phyloP scores from a whole-genome alignment of 768 basidiomycete genomes.

The Xerocomus potaroensis region DNA sequence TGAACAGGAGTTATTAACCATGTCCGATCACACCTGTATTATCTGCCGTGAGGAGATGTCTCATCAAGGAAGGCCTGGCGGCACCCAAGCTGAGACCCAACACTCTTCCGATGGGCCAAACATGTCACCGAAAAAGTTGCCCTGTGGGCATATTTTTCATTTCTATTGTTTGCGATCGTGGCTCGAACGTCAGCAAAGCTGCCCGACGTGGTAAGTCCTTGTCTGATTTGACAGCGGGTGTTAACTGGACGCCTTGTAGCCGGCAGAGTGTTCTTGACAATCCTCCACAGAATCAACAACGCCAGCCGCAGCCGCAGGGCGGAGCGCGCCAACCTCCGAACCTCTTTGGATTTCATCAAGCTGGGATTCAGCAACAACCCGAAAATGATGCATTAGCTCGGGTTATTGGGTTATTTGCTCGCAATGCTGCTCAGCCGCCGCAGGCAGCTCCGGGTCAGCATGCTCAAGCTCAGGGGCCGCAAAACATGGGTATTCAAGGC shows the following conservation, averaged over 20 bases:
- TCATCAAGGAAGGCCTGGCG: constrained; percentile 32
- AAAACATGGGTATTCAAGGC: constrained; percentile 31
- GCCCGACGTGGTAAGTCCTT: constrained; percentile 86
- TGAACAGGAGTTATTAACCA: constrained; percentile 71
- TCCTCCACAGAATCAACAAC: constrained; percentile 31
- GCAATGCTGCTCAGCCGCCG: constrained; percentile 45
- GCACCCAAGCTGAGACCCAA: constrained; percentile 18
- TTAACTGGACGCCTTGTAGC: constrained; percentile 34
- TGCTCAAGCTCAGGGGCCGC: constrained; percentile 29
- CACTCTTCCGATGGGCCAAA: constrained; percentile 67
- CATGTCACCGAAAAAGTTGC: constrained; percentile 93
- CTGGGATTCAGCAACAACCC: constrained; percentile 32
- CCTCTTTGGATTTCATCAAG: constrained; percentile 25
- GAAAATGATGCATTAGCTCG: constrained; percentile 37
- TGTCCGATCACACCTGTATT: constrained; percentile 92
- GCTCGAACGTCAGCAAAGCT: constrained; percentile 98
- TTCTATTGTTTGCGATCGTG: constrained; percentile 96
- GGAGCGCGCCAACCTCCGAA: constrained; percentile 31
- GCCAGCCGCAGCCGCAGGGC: constrained; percentile 28
- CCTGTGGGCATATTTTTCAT: constrained; percentile 97
- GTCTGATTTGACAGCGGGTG: constrained; percentile 1
- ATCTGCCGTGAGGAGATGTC: constrained; percentile 97
- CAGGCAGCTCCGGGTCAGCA: constrained; percentile 29
- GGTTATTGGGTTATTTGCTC: constrained; percentile 49
- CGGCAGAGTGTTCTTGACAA: constrained; percentile 74